Conservation (phyloP, 2,329 filamentous ascomycete species). For the Colletotrichum musicola region DNA sequence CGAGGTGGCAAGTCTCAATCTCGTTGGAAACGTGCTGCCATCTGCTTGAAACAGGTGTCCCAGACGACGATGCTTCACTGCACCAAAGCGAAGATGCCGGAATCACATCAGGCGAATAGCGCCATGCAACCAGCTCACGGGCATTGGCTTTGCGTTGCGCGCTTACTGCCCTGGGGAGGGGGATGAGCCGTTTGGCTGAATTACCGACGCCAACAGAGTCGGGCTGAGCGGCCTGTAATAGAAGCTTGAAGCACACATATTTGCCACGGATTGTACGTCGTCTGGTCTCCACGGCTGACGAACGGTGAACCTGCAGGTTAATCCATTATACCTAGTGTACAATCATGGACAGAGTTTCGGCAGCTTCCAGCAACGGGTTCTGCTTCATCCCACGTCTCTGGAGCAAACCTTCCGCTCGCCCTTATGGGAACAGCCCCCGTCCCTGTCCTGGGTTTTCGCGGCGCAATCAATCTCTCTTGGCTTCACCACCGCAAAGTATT, state of each 20-base stretch:
- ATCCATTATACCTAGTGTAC: background rate
- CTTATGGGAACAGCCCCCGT: conserved; percentile 8
- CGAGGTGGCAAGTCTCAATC: conserved; percentile 26
- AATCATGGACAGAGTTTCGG: conserved; percentile 31
- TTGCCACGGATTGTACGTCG: background rate
- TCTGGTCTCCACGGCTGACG: background rate
- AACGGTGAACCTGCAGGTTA: background rate
- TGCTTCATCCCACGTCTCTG: conserved; percentile 11
- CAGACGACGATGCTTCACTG: conserved; percentile 29
- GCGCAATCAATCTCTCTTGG: conserved; percentile 3
- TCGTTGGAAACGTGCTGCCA: conserved; percentile 25
- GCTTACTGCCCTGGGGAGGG: background rate
- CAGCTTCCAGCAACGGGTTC: conserved; percentile 29
- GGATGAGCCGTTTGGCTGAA: background rate
- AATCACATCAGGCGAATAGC: background rate
- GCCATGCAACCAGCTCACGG: background rate
- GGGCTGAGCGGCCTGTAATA: background rate
- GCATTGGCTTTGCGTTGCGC: background rate
- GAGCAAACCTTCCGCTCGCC: conserved; percentile 32
- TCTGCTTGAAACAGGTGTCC: conserved; percentile 36
- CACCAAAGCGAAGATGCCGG: background rate
- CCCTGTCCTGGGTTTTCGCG: conserved; percentile 3
- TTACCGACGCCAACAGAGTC: background rate
- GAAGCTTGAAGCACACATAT: background rate
- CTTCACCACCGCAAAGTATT: background rate